These are phyloP conservation scores for Hysterangium stoloniferum DNA, from an alignment of 768 basidiomycete species.

Conservation along the genomic window DNA sequence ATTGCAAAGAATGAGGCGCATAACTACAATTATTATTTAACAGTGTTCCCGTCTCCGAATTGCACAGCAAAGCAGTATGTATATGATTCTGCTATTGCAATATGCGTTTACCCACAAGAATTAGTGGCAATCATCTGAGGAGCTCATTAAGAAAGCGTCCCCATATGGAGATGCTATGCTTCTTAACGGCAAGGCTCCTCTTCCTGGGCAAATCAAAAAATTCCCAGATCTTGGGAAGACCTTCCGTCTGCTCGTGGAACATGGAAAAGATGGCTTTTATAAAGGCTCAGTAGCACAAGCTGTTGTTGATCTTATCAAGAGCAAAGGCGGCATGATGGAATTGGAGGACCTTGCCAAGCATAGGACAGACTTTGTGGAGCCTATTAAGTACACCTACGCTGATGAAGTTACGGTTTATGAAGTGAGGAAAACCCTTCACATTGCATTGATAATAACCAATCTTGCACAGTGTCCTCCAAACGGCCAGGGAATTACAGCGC, in stretches of 20 bases:
- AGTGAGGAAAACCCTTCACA: constrained; percentile 38
- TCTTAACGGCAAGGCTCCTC: constrained; percentile 73
- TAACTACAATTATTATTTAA: no score
- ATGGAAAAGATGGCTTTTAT: constrained; percentile 92
- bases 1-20: background rate
- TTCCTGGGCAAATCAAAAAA: constrained; percentile 76
- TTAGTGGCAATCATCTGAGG: constrained; percentile 50
- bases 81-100: constrained; percentile 5
- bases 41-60: constrained; percentile 83
- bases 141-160: constrained; percentile 73
- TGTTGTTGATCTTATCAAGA: constrained; percentile 78
- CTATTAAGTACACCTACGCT: constrained; percentile 86
- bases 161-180: constrained; percentile 85
- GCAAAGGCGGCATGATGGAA: constrained; percentile 88
- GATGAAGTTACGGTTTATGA: constrained; percentile 86
- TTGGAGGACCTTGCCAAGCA: constrained; percentile 89
- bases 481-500: constrained; percentile 92
- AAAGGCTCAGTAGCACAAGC: constrained; percentile 85
- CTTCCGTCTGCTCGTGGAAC: constrained; percentile 67
- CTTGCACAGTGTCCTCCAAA: constrained; percentile 80
- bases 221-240: constrained; percentile 79
- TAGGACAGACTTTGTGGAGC: constrained; percentile 70
- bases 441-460: constrained; percentile 5
- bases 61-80: constrained; percentile 54
- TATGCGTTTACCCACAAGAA: constrained; percentile 6